Percentiles rank a stretch among this genome's conserved stretches.
Evolutionary conservation across 148 eudicot genomes (phyloP).

Genomic region (Polygonum aviculare): DNA sequence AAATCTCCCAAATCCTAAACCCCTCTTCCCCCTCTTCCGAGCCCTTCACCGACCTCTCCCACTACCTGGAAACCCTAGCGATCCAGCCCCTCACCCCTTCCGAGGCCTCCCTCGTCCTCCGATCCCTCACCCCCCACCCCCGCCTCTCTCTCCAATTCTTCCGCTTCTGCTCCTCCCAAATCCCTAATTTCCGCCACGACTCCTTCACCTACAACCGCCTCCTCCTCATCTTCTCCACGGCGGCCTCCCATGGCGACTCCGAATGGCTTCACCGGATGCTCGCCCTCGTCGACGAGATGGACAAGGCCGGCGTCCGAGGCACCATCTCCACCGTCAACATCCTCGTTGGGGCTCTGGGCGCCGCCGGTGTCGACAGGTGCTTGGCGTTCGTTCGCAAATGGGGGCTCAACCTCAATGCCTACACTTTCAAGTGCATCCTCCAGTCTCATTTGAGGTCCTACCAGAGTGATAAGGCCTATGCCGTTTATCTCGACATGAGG

Average conservation of each 20-base stretch:
- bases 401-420: slow-evolving; percentile 66
- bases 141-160: slow-evolving; percentile 57
- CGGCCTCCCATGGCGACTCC: slow-evolving; percentile 20
- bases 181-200: slow-evolving; percentile 64
- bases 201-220: slow-evolving; percentile 67
- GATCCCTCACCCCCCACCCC: slow-evolving; percentile 43
- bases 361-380: slow-evolving; percentile 46
- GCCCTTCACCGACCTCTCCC: slow-evolving; percentile 42
- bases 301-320: slow-evolving; percentile 36
- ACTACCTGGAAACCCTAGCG: slow-evolving; percentile 34
- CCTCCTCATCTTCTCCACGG: slow-evolving; percentile 42
- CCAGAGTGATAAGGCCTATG: slow-evolving; percentile 31
- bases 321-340: slow-evolving; percentile 77
- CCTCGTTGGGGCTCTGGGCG: slow-evolving; percentile 60
- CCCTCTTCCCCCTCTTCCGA: slow-evolving; percentile 20
- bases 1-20: slow-evolving; percentile 42
- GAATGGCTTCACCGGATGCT: slow-evolving; percentile 25
- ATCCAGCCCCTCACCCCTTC: slow-evolving; percentile 42
- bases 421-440: slow-evolving; percentile 63
- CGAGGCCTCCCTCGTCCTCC: slow-evolving; percentile 71
- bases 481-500: slow-evolving; percentile 52
- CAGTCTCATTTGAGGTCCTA: slow-evolving; percentile 71
- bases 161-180: slow-evolving; percentile 45
- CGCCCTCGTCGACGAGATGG: slow-evolving; percentile 48
- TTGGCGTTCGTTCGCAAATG: slow-evolving; percentile 57